A percentile compares a stretch with the other conserved stretches of the same genome.
These are phyloP conservation scores for Peziza echinospora DNA, from an alignment of 495 filamentous ascomycete genomes.

Conservation along the genomic window DNA sequence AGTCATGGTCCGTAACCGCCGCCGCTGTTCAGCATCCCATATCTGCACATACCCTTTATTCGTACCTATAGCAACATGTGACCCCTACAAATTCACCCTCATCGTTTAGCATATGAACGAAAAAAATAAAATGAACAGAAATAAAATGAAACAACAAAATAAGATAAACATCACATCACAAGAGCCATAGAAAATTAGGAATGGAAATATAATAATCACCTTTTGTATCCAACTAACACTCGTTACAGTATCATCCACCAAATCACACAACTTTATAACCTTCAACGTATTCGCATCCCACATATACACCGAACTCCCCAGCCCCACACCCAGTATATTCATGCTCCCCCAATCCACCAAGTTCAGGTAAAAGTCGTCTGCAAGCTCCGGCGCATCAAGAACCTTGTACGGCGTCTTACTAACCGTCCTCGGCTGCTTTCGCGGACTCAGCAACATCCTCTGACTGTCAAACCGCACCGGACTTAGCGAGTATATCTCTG, in stretches of 20 bases:
- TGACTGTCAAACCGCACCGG: conserved; percentile 80
- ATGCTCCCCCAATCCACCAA: conserved; percentile 95
- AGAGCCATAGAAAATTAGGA: neutral
- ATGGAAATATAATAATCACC: conserved; percentile 20
- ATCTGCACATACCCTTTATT: conserved; percentile 87
- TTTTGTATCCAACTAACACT: conserved; percentile 95
- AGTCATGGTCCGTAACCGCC: conserved; percentile 81
- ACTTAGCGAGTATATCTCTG: conserved; percentile 83
- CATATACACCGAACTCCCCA: conserved; percentile 93
- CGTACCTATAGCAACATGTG: conserved; percentile 85
- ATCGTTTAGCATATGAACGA: no score
- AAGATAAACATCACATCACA: conserved; percentile 3
- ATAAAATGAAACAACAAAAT: no score
- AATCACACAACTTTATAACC: conserved; percentile 80
- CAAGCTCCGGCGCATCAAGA: conserved; percentile 82
- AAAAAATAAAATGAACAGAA: no score
- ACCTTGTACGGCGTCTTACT: conserved; percentile 96
- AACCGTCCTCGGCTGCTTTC: conserved; percentile 69
- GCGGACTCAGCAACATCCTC: conserved; percentile 69
- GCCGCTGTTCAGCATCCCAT: conserved; percentile 76
- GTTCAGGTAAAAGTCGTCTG: conserved; percentile 95
- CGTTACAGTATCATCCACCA: conserved; percentile 75
- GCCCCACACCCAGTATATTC: conserved; percentile 75
- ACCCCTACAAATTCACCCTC: no score
- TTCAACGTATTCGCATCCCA: conserved; percentile 77